Conservation (phyloP, 2,329 filamentous ascomycete genomes). For the Fusarium drepaniforme region DNA sequence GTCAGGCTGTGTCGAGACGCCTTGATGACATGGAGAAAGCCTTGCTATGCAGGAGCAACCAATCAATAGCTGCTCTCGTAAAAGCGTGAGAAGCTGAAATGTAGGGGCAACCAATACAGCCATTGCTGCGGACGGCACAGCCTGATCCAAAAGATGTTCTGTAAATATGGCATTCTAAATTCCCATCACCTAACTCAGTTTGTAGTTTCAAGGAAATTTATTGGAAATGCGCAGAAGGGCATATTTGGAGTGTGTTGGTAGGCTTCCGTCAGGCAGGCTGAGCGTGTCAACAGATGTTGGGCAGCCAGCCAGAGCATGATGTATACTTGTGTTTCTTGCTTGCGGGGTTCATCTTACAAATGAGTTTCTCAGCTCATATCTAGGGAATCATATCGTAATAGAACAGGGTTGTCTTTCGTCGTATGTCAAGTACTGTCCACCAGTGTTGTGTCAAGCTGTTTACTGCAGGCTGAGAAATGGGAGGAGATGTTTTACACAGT, state of each 20-base stretch:
- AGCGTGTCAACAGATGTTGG: neutral
- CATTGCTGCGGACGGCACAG: neutral
- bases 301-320: neutral
- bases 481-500: neutral
- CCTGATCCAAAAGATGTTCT: neutral
- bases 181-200: neutral
- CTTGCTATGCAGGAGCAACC: neutral
- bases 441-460: neutral
- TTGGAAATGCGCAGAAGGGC: neutral
- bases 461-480: neutral
- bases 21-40: neutral
- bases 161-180: neutral
- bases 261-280: neutral
- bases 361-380: neutral
- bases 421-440: neutral
- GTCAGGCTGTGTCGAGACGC: slow-evolving; percentile 11
- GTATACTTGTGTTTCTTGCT: neutral
- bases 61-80: neutral
- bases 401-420: neutral
- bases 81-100: neutral
- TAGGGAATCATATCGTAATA: neutral
- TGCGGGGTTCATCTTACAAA: accelerated
- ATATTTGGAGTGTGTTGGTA: neutral
- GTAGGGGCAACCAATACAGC: neutral
- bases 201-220: neutral